phyloP scores from a whole-genome alignment of 2,329 filamentous ascomycete species.

The Pyricularia grisea region DNA sequence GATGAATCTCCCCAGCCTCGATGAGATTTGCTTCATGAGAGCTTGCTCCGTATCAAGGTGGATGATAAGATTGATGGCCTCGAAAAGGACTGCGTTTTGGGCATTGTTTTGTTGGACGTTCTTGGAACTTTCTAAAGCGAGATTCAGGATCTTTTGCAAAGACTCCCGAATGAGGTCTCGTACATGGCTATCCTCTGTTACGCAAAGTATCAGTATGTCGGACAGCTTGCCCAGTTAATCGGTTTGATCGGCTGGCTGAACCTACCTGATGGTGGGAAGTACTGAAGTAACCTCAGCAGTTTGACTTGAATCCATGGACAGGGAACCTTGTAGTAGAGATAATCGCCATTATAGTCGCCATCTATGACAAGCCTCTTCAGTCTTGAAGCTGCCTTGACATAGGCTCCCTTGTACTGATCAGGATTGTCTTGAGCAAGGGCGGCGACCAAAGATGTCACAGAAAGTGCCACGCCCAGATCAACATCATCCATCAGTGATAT shows the following conservation, averaged over 20 bases:
- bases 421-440: slow-evolving; percentile 85
- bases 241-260: slow-evolving; percentile 6
- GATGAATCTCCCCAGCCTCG: slow-evolving; percentile 86
- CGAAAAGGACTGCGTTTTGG: slow-evolving; percentile 94
- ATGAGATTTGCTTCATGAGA: slow-evolving; percentile 92
- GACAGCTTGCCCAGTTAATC: background rate
- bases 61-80: slow-evolving; percentile 97
- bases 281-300: slow-evolving; percentile 81
- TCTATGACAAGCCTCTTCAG: slow-evolving; percentile 88
- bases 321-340: slow-evolving; percentile 98
- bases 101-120: slow-evolving; percentile 99
- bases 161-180: slow-evolving; percentile 88
- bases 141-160: slow-evolving; percentile 80
- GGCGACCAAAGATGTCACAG: slow-evolving; percentile 93
- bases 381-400: slow-evolving; percentile 83
- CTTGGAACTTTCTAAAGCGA: slow-evolving; percentile 88
- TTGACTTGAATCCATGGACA: slow-evolving; percentile 99
- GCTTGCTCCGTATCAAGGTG: slow-evolving; percentile 92
- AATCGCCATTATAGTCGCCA: slow-evolving; percentile 80
- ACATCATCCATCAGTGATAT: slow-evolving; percentile 98
- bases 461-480: slow-evolving; percentile 89
- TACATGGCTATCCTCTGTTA: slow-evolving; percentile 77
- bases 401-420: slow-evolving; percentile 91
- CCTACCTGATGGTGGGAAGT: slow-evolving; percentile 86
- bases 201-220: slow-evolving; percentile 4